Evolutionary conservation across 805 yeast species (phyloP), one percentile per base, ranked within the genome.

Genomic region (Wickerhamiella azyma): DNA sequence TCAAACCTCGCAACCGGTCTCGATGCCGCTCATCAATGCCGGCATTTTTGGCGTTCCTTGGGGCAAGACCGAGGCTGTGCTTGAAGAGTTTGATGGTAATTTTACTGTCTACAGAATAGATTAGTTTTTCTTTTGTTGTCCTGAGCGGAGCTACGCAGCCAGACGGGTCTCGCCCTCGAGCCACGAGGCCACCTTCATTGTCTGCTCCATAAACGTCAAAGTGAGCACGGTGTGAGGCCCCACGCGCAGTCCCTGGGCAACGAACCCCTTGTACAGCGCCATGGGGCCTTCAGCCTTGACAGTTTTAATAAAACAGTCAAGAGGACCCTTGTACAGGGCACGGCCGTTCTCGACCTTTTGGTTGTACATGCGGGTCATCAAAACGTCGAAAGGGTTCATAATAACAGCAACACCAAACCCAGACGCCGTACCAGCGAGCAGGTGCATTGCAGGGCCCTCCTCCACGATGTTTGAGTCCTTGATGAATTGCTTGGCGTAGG

Each of bases 341-440:
- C 24, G 24, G 24, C 24, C 24, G 24, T 21, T 21, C 24, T 21
- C 24, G 41, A 94, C 95, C 64, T 80, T 83, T 63, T 92, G 97
- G 65, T 92, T 92, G 66, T 89, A 92, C 62, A 92, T 81, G 67
- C 98, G 76, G 1, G 98, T 92, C 65, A 92, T 69, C 44, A 92
- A 74, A 39, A 92, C 97, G 64, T 92, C 98, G 76, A 95, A 86
- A 13, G 98, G 97, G 62, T 88, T 92, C 96, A 92, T 89, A 28
- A 85, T 94, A 17, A 88, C 69, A 43, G 94, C 88, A 28, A 92
- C 97, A 55, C 95, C 96, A 36, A 86, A 61, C 39, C 98, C 98
- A 7, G 96, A 79, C 52, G 73, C 66, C 1, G 88, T 76, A 37
- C 86, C 76, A 1, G 95, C 76, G 9, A 72, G 58, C 51, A 89